These are phyloP conservation scores for Hysterangium stoloniferum DNA, from an alignment of 768 basidiomycete species.

Conservation along the genomic window DNA sequence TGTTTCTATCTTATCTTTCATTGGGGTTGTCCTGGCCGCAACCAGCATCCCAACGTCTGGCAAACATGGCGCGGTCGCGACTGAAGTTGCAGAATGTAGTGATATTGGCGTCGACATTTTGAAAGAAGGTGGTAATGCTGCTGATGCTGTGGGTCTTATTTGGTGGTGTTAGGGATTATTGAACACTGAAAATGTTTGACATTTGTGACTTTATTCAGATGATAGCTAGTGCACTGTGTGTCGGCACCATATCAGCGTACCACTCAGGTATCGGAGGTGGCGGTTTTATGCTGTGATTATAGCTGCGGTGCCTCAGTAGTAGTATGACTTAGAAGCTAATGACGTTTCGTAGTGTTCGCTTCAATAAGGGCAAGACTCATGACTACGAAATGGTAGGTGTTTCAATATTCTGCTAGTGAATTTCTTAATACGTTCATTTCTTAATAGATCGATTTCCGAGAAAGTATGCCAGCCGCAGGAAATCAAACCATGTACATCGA, in stretches of 20 bases:
- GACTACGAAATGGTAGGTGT: slow-evolving; percentile 10
- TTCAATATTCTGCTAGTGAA: no score
- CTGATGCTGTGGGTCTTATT: slow-evolving; percentile 33
- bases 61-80: slow-evolving; percentile 31
- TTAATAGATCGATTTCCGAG: slow-evolving; percentile 37
- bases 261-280: slow-evolving; percentile 26
- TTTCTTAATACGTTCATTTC: slow-evolving; percentile 20
- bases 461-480: slow-evolving; percentile 33
- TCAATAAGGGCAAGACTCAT: slow-evolving; percentile 12
- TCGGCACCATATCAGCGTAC: slow-evolving; percentile 30
- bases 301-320: no score
- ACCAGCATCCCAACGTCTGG: no score
- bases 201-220: slow-evolving; percentile 10
- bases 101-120: slow-evolving; percentile 35
- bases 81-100: slow-evolving; percentile 30
- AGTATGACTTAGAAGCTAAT: no score
- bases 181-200: background rate
- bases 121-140: slow-evolving; percentile 37
- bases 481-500: slow-evolving; percentile 31
- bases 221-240: slow-evolving; percentile 37
- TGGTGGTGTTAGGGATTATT: background rate
- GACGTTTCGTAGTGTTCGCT: slow-evolving; percentile 20
- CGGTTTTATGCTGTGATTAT: slow-evolving; percentile 20
- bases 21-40: no score
- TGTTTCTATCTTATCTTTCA: no score